Conservation (phyloP, 345 rosid species). For the Mangifera indica region DNA sequence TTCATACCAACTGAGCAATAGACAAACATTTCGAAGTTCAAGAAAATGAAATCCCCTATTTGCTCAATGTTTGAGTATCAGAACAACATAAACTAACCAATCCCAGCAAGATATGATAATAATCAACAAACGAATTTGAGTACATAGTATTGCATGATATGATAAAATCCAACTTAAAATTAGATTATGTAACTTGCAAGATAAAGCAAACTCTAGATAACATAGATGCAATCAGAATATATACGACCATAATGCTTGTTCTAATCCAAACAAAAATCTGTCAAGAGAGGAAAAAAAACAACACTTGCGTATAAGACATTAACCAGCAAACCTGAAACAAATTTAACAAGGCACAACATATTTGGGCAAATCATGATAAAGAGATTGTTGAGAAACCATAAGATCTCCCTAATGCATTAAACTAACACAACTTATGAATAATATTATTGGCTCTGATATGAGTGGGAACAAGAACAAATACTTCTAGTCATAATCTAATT, state of each 20-base stretch:
- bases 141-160: not conserved
- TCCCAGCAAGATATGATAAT: not conserved
- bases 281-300: not conserved
- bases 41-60: not conserved
- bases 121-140: not conserved
- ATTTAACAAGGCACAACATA: not conserved
- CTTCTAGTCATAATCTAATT: not conserved
- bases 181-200: not conserved
- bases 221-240: too few relatives aligned
- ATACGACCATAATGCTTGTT: too few relatives aligned
- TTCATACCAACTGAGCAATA: not conserved
- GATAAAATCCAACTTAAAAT: not conserved
- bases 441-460: too few relatives aligned
- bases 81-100: not conserved
- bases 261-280: not conserved
- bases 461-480: not conserved
- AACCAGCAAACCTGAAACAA: not conserved
- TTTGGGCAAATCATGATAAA: not conserved
- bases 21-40: not conserved
- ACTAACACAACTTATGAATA: not conserved
- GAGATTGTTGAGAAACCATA: not conserved
- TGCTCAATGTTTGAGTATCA: not conserved
- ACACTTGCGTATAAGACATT: not conserved
- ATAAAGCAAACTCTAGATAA: too few relatives aligned
- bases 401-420: not conserved